phyloP scores from a whole-genome alignment of 441 rosid species.

The Eutrema salsugineum region DNA sequence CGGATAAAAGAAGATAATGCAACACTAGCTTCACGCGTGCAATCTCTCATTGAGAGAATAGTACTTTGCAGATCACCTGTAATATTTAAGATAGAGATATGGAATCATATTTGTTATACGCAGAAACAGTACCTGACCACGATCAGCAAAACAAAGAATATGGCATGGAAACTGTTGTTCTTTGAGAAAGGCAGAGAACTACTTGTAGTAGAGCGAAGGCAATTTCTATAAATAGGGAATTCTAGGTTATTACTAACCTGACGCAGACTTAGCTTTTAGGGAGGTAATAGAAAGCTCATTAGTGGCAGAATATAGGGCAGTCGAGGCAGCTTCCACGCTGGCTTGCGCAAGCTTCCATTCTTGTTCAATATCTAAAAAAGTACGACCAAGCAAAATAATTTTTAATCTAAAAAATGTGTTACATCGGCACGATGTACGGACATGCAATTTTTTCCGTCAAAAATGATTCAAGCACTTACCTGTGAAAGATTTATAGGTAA shows the following conservation, averaged over 20 bases:
- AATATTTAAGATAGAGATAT: conserved; percentile 22
- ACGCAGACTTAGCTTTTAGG: conserved; percentile 84
- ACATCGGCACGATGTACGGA: conserved; percentile 13
- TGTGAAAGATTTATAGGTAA: conserved; percentile 77
- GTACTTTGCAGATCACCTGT: conserved; percentile 83
- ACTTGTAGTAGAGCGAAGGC: conserved; percentile 2
- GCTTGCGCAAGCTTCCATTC: conserved; percentile 91
- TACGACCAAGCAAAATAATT: conserved; percentile 18
- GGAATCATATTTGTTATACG: not conserved
- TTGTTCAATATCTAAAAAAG: conserved; percentile 64
- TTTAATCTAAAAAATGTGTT: not conserved
- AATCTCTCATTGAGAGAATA: conserved; percentile 88
- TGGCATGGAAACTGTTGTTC: not conserved
- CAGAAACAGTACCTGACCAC: not conserved
- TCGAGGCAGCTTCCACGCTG: conserved; percentile 86
- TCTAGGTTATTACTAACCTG: conserved; percentile 51
- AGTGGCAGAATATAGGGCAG: conserved; percentile 70
- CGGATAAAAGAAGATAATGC: conserved; percentile 75
- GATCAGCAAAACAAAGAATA: conserved; percentile 5
- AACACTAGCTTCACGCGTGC: conserved; percentile 82
- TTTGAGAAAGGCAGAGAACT: conserved; percentile 8
- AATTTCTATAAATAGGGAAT: conserved; percentile 2
- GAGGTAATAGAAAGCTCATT: conserved; percentile 79
- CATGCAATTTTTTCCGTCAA: not conserved
- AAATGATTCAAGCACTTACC: conserved; percentile 45